Evolutionary conservation across 768 basidiomycete genomes (phyloP).

Genomic region (Jaapia argillacea): DNA sequence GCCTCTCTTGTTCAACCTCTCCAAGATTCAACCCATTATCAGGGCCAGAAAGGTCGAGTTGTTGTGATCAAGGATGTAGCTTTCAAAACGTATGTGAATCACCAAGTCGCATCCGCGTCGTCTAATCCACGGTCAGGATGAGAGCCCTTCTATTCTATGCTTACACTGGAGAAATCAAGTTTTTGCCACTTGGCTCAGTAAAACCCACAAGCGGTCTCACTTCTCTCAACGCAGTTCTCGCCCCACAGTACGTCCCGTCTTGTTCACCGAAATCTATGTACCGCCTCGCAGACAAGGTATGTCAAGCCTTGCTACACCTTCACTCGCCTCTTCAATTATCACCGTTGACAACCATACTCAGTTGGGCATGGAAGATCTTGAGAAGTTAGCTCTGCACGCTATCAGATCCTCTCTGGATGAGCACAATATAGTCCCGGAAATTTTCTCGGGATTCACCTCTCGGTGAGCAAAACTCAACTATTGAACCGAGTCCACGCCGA

Average conservation of each 20-base stretch:
- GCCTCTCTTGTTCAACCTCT: not conserved
- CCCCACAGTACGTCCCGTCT: slow-evolving; percentile 3
- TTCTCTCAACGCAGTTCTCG: no score
- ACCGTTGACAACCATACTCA: not conserved
- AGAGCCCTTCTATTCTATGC: slow-evolving; percentile 13
- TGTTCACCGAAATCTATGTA: slow-evolving; percentile 19
- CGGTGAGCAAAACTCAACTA: not conserved
- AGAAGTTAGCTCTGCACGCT: slow-evolving; percentile 6
- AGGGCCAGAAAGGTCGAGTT: not conserved
- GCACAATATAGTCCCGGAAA: slow-evolving; percentile 12
- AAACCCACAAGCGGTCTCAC: not conserved
- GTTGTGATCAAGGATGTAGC: slow-evolving; percentile 3
- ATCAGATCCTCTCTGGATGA: slow-evolving; percentile 8
- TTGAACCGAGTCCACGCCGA: not conserved
- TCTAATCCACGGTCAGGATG: slow-evolving; percentile 1
- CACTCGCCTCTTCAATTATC: not conserved
- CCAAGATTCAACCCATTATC: not conserved
- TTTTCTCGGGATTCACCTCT: slow-evolving; percentile 12
- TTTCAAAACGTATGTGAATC: slow-evolving; percentile 5
- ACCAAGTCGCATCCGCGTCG: not conserved
- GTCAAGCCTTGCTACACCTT: not conserved
- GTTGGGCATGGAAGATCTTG: slow-evolving; percentile 7
- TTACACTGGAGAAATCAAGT: slow-evolving; percentile 7
- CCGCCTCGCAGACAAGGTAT: slow-evolving; percentile 13
- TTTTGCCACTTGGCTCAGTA: slow-evolving; percentile 8